Evolutionary conservation across 495 filamentous ascomycete genomes (phyloP).

Genomic region (Aspergillus avenaceus): DNA sequence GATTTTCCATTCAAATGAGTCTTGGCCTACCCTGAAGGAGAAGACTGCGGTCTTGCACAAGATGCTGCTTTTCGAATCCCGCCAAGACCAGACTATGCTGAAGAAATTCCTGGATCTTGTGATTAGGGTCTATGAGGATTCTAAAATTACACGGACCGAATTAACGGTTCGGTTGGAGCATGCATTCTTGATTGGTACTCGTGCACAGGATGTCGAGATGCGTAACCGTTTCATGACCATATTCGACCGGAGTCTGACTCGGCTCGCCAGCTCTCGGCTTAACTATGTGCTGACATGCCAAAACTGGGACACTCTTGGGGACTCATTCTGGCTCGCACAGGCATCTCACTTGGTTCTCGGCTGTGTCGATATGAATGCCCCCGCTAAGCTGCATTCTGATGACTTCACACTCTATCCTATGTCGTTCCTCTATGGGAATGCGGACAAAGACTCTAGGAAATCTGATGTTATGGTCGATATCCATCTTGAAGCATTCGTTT

Average conservation of each 20-base stretch:
- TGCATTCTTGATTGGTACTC: conserved; percentile 91
- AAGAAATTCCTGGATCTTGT: conserved; percentile 93
- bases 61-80: conserved; percentile 91
- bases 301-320: conserved; percentile 92
- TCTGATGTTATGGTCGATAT: conserved; percentile 72
- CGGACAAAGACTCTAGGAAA: conserved; percentile 66
- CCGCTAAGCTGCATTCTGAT: conserved; percentile 69
- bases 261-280: conserved; percentile 77
- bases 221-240: conserved; percentile 92
- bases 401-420: conserved; percentile 76
- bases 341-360: conserved; percentile 88
- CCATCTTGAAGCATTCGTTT: conserved; percentile 75
- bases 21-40: conserved; percentile 94
- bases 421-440: conserved; percentile 60
- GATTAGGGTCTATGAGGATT: conserved; percentile 95
- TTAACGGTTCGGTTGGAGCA: conserved; percentile 95
- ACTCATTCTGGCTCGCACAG: conserved; percentile 95
- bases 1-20: conserved; percentile 90
- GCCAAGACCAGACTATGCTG: conserved; percentile 74
- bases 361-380: conserved; percentile 76
- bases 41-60: conserved; percentile 96
- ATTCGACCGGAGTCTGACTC: conserved; percentile 86
- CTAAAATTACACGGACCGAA: conserved; percentile 90
- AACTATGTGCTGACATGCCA: conserved; percentile 88
- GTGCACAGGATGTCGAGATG: conserved; percentile 95